Base-by-base conservation (phyloP, 108 stramenopile genomes). In the Skeletonema marinoi region DNA sequence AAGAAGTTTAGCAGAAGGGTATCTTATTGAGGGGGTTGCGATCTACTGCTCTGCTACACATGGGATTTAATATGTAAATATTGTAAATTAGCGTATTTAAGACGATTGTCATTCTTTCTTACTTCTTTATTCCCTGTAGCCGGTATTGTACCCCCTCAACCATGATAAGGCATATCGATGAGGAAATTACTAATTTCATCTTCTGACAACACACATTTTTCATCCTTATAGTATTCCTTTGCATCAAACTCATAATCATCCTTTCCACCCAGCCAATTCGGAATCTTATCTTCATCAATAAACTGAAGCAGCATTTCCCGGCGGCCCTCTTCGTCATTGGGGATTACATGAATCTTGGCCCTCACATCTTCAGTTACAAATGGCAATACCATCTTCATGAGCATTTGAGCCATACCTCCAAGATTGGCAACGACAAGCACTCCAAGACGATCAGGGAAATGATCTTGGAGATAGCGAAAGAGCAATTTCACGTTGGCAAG, bases 361-460 rank as follows among this genome's bases (percentile, higher is more conserved):
- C 88, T 66, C 2, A 93, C 90, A 51, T 88, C 89, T 59, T 93
- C 87, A 0, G 89, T 82, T 29, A 93, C 74, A 25, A 93, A 82
- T 25, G 86, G 84, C 63, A 82, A 44, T 54, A 93, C 58, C 60
- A 93, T 78, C 44, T 85, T 88, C 59, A 91, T 66, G 2, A 91
- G 60, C 69, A 93, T 74, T 61, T 90, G 83, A 12, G 75, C 85
- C 13, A 86, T 51, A 38, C 86, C 76, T 9, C 75, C 75, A 29
- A 91, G 66, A 70, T 93, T 91, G 19, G 71, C 77, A 48, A 90
- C 32, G 14, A 91, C 39, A 7, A 93, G 33, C 14, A 90, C 78
- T 2, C 90, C 90, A 44, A 93, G 70, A 32, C 88, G 67, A 80
- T 93, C 87, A 9, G 90, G 90, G 63, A 82, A 93, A 65, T 93